These are phyloP conservation scores for Pterocarpus santalinus DNA, from an alignment of 306 rosid species.

Conservation along the genomic window DNA sequence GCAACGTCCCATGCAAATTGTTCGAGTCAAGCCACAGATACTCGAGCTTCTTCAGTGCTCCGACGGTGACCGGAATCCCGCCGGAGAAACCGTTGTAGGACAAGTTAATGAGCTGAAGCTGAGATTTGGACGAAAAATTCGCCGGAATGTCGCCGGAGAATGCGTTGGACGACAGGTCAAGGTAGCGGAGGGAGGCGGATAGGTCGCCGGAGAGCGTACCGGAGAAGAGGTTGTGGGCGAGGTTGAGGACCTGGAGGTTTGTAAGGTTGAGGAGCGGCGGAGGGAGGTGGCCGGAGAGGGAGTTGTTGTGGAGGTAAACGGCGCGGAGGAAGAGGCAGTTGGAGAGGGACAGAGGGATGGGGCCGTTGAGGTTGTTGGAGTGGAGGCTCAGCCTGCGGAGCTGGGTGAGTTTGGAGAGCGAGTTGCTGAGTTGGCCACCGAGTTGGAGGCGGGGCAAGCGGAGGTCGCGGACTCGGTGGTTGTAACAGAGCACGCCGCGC, in stretches of 20 bases:
- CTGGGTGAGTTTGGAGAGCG: slow-evolving; percentile 55
- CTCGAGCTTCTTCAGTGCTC: slow-evolving; percentile 58
- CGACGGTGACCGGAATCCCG: slow-evolving; percentile 60
- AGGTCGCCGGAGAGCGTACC: slow-evolving; percentile 53
- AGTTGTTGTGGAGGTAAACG: slow-evolving; percentile 72
- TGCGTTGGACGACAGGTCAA: slow-evolving; percentile 66
- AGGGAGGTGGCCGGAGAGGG: slow-evolving; percentile 70
- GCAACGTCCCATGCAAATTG: slow-evolving; percentile 65
- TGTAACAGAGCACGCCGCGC: slow-evolving; percentile 68
- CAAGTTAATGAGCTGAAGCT: slow-evolving; percentile 67
- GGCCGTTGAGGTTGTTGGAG: slow-evolving; percentile 70
- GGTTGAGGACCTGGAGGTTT: slow-evolving; percentile 73
- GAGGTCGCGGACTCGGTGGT: slow-evolving; percentile 66
- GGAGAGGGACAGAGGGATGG: slow-evolving; percentile 74
- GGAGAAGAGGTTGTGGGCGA: slow-evolving; percentile 66
- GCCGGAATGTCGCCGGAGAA: slow-evolving; percentile 72
- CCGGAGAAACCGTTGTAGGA: slow-evolving; percentile 75
- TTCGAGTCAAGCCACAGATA: slow-evolving; percentile 72
- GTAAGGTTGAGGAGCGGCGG: slow-evolving; percentile 66
- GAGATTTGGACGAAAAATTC: slow-evolving; percentile 59
- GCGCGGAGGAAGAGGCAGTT: slow-evolving; percentile 71
- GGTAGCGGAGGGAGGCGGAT: slow-evolving; percentile 58
- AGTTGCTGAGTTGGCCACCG: slow-evolving; percentile 57
- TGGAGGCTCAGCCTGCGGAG: slow-evolving; percentile 78
- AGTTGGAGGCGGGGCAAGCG: slow-evolving; percentile 78